Evolutionary conservation across 208 protist species (phyloP).

Genomic region (Acanthamoeba lugdunensis): DNA sequence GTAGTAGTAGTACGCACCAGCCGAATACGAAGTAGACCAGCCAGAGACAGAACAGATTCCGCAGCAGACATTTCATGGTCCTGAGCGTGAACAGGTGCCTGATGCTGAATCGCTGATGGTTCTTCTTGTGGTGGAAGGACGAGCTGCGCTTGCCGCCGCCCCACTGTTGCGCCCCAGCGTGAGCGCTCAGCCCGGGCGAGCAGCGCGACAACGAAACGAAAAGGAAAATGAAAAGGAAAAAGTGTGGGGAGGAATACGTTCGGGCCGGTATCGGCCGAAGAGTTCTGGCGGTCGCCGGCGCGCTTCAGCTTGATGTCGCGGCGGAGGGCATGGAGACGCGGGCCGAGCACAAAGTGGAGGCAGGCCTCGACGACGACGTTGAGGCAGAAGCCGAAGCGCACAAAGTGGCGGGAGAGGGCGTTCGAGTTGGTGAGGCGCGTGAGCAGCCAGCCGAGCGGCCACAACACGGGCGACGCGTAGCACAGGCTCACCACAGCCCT

Average conservation of each 20-base stretch:
- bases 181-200: too few species aligned
- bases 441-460: slow-evolving; percentile 34
- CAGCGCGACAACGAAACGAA: too few species aligned
- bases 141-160: background rate
- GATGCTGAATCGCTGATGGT: background rate
- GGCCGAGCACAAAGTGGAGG: background rate
- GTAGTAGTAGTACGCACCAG: background rate
- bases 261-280: too few species aligned
- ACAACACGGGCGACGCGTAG: slow-evolving; percentile 27
- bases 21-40: slow-evolving; percentile 10
- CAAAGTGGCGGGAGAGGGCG: background rate
- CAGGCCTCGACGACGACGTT: slow-evolving; percentile 16
- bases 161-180: too few species aligned
- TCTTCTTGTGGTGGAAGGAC: background rate
- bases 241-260: too few species aligned
- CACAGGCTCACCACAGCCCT: slow-evolving; percentile 1
- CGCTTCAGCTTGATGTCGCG: background rate
- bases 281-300: background rate
- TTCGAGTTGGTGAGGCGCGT: background rate
- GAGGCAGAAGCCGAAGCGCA: background rate
- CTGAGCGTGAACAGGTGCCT: background rate
- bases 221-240: too few species aligned
- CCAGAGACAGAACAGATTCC: slow-evolving; percentile 1
- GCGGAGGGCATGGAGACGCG: background rate
- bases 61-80: background rate